These are phyloP conservation scores for Asterophora lycoperdoides DNA, from an alignment of 768 basidiomycete genomes.

Conservation along the genomic window DNA sequence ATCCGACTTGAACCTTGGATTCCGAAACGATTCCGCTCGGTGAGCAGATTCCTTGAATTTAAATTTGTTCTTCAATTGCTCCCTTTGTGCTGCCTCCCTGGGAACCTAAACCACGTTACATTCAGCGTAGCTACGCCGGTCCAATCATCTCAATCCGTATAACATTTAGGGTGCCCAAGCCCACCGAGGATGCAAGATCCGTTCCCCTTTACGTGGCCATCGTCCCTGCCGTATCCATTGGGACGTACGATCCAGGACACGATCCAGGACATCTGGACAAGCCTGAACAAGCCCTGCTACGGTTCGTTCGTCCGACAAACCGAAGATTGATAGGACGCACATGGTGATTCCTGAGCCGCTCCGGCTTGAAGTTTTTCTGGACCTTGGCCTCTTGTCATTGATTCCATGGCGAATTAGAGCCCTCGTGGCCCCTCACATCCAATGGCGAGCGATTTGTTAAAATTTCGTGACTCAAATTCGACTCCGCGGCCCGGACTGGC, in stretches of 20 bases:
- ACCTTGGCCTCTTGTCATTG: background rate
- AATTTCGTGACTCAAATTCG: too few species aligned
- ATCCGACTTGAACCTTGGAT: background rate
- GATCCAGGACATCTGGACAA: background rate
- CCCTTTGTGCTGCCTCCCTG: background rate
- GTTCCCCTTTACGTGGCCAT: constrained; percentile 6
- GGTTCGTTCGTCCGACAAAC: background rate
- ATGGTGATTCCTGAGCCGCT: background rate
- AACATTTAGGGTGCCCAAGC: background rate
- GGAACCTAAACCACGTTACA: background rate
- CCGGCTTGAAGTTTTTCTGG: background rate
- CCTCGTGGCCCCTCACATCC: background rate
- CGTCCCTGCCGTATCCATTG: background rate
- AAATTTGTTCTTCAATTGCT: background rate
- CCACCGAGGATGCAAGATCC: background rate
- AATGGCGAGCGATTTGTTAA: background rate
- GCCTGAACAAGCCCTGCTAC: background rate
- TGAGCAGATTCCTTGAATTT: background rate
- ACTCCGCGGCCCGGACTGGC: background rate
- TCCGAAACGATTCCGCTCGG: constrained; percentile 9
- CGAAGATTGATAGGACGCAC: background rate
- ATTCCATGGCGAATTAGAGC: background rate
- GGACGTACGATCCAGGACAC: background rate
- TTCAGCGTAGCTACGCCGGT: background rate
- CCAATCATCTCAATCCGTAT: background rate